Percentiles rank a stretch among this genome's conserved stretches.
Conservation (phyloP, 2,329 filamentous ascomycete genomes). For the Diaporthe helianthi region DNA sequence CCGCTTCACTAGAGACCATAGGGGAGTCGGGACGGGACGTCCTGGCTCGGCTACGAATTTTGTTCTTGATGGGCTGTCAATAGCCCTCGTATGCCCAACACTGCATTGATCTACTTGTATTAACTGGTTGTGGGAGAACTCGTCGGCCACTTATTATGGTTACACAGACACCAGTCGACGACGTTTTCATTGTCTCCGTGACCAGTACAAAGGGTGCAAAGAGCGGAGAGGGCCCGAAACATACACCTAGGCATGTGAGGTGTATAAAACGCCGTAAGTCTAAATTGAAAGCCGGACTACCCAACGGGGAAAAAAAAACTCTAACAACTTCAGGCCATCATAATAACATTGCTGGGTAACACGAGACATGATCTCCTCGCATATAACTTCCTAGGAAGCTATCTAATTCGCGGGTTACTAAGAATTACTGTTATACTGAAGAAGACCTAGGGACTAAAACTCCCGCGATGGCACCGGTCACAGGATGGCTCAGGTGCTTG, state of each 20-base stretch:
- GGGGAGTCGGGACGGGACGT: neutral
- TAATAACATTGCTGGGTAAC: neutral
- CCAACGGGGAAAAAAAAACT: neutral
- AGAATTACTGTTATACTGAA: neutral
- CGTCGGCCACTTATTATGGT: neutral
- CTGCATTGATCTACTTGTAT: neutral
- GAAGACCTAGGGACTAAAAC: neutral
- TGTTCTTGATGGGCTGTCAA: neutral
- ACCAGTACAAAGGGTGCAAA: neutral
- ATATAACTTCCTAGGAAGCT: neutral
- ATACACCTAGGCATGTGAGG: fast-evolving
- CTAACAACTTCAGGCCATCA: too few relatives aligned
- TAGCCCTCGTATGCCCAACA: neutral
- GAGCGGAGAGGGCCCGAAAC: neutral
- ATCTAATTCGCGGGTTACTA: neutral
- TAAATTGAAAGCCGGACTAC: neutral
- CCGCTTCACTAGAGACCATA: neutral
- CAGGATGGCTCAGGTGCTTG: neutral
- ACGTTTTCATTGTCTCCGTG: neutral
- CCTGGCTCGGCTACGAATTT: too few relatives aligned
- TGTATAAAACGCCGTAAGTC: neutral
- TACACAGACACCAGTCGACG: neutral
- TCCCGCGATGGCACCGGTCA: neutral
- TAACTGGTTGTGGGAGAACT: neutral
- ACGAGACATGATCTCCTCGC: neutral